Evolutionary conservation across 257 asterid species (phyloP).

Genomic region (Vinca minor): DNA sequence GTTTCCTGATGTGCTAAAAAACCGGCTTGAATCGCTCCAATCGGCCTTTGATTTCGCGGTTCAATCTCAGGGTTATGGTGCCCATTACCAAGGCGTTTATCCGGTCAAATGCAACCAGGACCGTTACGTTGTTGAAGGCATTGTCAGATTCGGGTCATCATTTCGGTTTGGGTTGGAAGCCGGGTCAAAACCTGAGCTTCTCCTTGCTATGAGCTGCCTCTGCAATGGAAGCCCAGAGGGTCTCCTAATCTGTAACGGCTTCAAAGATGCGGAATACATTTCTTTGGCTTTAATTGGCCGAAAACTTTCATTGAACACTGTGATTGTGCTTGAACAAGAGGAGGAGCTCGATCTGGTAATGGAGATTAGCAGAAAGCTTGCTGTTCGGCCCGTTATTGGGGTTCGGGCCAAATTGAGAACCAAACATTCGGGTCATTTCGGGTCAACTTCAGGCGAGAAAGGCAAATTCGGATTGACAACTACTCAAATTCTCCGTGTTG

Average conservation of each 20-base stretch:
- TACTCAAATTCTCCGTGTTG: conserved; percentile 72
- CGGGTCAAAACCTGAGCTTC: conserved; percentile 96
- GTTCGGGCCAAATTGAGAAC: conserved; percentile 90
- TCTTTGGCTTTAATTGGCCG: conserved; percentile 73
- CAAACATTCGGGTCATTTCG: conserved; percentile 87
- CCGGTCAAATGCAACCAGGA: conserved; percentile 98
- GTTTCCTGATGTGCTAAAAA: conserved; percentile 71
- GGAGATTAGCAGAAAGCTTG: conserved; percentile 53
- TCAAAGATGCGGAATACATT: conserved; percentile 83
- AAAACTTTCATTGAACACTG: conserved; percentile 64
- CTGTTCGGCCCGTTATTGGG: conserved; percentile 77
- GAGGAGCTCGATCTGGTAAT: conserved; percentile 76
- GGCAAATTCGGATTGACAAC: conserved; percentile 90
- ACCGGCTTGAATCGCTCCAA: conserved; percentile 67
- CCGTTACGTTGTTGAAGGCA: conserved; percentile 74
- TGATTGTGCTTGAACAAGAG: conserved; percentile 89
- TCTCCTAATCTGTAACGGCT: conserved; percentile 80
- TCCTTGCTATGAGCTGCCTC: conserved; percentile 81
- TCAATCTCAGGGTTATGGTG: conserved; percentile 52
- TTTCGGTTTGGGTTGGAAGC: conserved; percentile 90
- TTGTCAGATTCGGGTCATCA: conserved; percentile 70
- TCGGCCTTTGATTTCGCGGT: conserved; percentile 59
- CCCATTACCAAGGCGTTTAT: conserved; percentile 90
- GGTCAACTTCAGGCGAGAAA: conserved; percentile 94
- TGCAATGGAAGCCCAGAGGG: conserved; percentile 74